Base-by-base conservation (phyloP, 495 filamentous ascomycete genomes). In the Parachaetomium inaequale region DNA sequence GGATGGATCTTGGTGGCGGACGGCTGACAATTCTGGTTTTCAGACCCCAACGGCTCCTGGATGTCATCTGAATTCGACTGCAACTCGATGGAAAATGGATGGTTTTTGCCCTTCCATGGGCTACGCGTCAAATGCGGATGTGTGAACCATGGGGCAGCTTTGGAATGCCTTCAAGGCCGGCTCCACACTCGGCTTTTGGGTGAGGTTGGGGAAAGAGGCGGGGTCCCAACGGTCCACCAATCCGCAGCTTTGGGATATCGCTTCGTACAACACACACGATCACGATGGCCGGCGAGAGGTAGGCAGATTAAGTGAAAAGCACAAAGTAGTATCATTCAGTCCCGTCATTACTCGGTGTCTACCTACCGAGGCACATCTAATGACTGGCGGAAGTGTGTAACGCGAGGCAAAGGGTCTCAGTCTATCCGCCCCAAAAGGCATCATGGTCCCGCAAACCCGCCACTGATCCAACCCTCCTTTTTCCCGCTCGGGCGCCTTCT, bases 361-460 rank as follows among this genome's bases (percentile, higher is more conserved):
- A 51, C 23, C 53, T 40, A 31, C 47, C 54, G 15, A 53, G 17
- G 46, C 47, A 31, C 43, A 45, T 52, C 63, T 65, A 61, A 52
- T 43, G 47, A 50, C 51, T 40, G 55, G 55, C 54, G 36, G 54
- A 43, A 59, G 26, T 23, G 29, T 38, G 26, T 31, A 55, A 56
- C 53, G 40, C 46, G 36, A 36, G 26, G 54, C 26, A 45, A 31
- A 38, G 54, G 32, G 19, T 49, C 58, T 38, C 53, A 56, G 51
- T 61, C 57, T 65, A 61, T 61, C 57, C 36, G 32, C n/a, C 29
- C 36, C 57, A 45, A 36, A 54, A 55, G 36, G 51, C 57, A 57
- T 40, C 58, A 49, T 21, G 26, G 45, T n/a, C 11, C 19, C 38
- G n/a, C 46, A 58, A 52, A 32, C 28, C 54, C 46, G 46, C 53